These are phyloP conservation scores for Alternaria triticina DNA, from an alignment of 2,329 filamentous ascomycete species.

Conservation along the genomic window DNA sequence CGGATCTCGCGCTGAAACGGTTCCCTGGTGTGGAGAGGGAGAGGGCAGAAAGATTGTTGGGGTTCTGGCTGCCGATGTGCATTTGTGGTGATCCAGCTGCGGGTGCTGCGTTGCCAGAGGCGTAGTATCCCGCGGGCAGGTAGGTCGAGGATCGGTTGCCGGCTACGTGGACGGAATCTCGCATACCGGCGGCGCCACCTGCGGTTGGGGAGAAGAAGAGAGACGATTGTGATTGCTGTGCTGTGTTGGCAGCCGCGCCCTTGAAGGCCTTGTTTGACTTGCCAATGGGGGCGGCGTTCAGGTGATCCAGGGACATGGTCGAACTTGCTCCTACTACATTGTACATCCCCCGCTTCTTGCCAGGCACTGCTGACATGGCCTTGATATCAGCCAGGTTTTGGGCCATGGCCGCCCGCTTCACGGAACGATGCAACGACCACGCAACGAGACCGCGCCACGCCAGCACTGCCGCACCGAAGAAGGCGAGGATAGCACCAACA, in stretches of 20 bases:
- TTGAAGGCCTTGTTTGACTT: conserved; percentile 40
- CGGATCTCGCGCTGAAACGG: conserved; percentile 43
- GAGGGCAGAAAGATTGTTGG: conserved; percentile 36
- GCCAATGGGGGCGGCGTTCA: conserved; percentile 46
- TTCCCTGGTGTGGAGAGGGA: conserved; percentile 39
- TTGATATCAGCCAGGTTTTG: conserved; percentile 75
- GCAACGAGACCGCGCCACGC: conserved; percentile 88
- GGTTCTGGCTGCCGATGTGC: conserved; percentile 50
- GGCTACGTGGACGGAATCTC: conserved; percentile 47
- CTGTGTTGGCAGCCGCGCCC: conserved; percentile 27
- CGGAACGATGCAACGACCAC: conserved; percentile 89
- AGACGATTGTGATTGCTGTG: conserved; percentile 53
- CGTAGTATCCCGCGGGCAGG: conserved; percentile 90
- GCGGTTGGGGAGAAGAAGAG: conserved; percentile 97
- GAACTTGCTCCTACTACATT: conserved; percentile 58
- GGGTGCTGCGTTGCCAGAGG: conserved; percentile 66
- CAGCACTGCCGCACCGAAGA: conserved; percentile 80
- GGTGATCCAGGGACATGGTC: conserved; percentile 63
- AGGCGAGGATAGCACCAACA: conserved; percentile 85
- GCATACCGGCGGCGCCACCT: conserved; percentile 57
- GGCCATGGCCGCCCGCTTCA: conserved; percentile 81
- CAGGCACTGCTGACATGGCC: conserved; percentile 57
- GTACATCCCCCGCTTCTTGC: conserved; percentile 49
- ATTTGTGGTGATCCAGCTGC: conserved; percentile 51
- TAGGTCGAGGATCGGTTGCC: conserved; percentile 75